Base-by-base conservation (phyloP, 2,329 filamentous ascomycete genomes). In the Arthrocladium fulminans region DNA sequence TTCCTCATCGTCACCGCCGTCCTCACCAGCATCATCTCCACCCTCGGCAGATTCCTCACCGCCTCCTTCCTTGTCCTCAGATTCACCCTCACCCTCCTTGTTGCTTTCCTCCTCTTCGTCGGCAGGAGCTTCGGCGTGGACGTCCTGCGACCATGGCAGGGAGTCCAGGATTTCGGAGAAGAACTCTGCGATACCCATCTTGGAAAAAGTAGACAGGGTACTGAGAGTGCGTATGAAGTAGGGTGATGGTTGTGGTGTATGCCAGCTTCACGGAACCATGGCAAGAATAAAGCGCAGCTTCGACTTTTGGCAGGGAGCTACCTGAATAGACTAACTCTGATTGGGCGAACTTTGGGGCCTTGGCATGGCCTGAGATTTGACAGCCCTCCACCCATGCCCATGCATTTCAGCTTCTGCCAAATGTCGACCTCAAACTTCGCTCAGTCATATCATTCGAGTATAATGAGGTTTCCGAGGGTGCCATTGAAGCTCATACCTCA, bases 171-270 rank as follows among this genome's bases (percentile, higher is more conserved):
- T 69, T 66, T 80, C 77, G 67, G 73, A 71, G 70, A 82, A 74
- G 68, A 80, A 76, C 65, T 81, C 77, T 66, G 76, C 72, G 70
- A 82, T 70, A 67, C 77, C 77, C 79, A 83, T 83, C 63, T 55
- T 68, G 64, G n/a, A 23, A 40, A 17, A 13, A 12, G 15, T 34
- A 2, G 37, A 32, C 17, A 24, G 8, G 24, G 12, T 7, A 38
- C 6, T 40, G 9, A 13, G 22, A 37, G 10, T 25, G 3, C 5
- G 10, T 2, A 19, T 19, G 29, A 34, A 7, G 29, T 15, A 17
- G 13, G 10, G 2, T 24, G 19, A 27, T 27, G 22, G 30, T 3
- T 37, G 44, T 19, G 32, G 3, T 15, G 5, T 45, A 9, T 13
- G 6, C 27, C 12, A 24, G 39, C 37, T 30, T 27, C 32, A 32